These are phyloP conservation scores for Botrytis squamosa DNA, from an alignment of 2,329 filamentous ascomycete species.

Conservation along the genomic window DNA sequence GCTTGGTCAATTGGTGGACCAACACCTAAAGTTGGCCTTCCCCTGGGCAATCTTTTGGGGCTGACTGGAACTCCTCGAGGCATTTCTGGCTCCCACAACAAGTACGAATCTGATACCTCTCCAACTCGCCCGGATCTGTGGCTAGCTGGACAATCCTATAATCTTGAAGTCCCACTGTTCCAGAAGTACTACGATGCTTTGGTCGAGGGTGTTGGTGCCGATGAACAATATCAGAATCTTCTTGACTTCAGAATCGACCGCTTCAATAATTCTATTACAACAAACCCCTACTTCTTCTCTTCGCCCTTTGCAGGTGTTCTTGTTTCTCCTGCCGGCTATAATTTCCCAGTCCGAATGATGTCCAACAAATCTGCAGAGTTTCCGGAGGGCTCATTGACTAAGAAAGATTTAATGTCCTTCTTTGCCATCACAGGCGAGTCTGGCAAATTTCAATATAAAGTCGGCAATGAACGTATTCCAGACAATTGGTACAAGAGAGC, in stretches of 20 bases:
- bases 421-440: conserved; percentile 31
- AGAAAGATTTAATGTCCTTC: conserved; percentile 37
- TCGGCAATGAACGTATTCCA: conserved; percentile 18
- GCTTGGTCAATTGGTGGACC: conserved; percentile 13
- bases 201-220: conserved; percentile 11
- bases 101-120: conserved; percentile 52
- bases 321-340: conserved; percentile 30
- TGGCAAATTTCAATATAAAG: conserved; percentile 20
- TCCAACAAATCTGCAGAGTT: conserved; percentile 32
- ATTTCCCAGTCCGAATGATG: conserved; percentile 34
- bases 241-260: conserved; percentile 7
- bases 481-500: conserved; percentile 20
- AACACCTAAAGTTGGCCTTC: not conserved
- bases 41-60: conserved; percentile 30
- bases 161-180: conserved; percentile 8
- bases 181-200: conserved; percentile 16
- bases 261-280: conserved; percentile 4
- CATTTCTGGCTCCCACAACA: conserved; percentile 50
- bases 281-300: conserved; percentile 55
- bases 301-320: conserved; percentile 38
- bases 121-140: conserved; percentile 50
- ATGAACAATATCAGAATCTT: conserved; percentile 8
- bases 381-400: conserved; percentile 43
- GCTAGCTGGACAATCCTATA: conserved; percentile 5
- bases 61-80: conserved; percentile 44